Conservation (phyloP, 495 filamentous ascomycete species). For the Tuber calosporum region DNA sequence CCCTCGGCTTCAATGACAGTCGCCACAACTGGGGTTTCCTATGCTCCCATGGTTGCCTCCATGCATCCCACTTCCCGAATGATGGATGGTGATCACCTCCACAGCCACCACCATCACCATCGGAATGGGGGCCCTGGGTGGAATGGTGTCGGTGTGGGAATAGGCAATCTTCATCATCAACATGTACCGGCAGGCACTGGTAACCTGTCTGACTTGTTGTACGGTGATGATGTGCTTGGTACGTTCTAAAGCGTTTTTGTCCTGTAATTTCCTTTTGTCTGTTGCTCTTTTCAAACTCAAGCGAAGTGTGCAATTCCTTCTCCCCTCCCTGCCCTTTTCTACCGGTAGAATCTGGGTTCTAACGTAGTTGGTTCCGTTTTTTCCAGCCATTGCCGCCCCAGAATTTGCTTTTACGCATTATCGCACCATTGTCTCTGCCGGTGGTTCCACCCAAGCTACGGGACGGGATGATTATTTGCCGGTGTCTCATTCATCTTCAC, state of each 20-base stretch:
- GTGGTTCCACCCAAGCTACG: constrained; percentile 12
- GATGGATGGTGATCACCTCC: constrained; percentile 30
- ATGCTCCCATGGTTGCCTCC: constrained; percentile 35
- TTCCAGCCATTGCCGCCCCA: constrained; percentile 19
- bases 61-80: constrained; percentile 35
- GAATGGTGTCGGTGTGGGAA: constrained; percentile 26
- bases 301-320: constrained; percentile 39
- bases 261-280: constrained; percentile 33
- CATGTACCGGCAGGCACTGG: constrained; percentile 37
- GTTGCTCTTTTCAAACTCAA: constrained; percentile 34
- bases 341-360: constrained; percentile 23
- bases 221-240: constrained; percentile 47
- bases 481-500: constrained; percentile 8
- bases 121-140: constrained; percentile 23
- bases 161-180: constrained; percentile 43
- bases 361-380: constrained; percentile 28
- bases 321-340: constrained; percentile 10
- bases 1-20: constrained; percentile 37
- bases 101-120: constrained; percentile 32
- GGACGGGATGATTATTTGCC: constrained; percentile 10
- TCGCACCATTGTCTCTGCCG: constrained; percentile 7
- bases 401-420: constrained; percentile 23
- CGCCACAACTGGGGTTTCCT: constrained; percentile 35
- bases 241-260: constrained; percentile 42
- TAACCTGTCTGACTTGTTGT: constrained; percentile 44